Percentiles rank a stretch among this genome's conserved stretches.
Conservation (phyloP, 441 rosid genomes). For the Daphne laureola region DNA sequence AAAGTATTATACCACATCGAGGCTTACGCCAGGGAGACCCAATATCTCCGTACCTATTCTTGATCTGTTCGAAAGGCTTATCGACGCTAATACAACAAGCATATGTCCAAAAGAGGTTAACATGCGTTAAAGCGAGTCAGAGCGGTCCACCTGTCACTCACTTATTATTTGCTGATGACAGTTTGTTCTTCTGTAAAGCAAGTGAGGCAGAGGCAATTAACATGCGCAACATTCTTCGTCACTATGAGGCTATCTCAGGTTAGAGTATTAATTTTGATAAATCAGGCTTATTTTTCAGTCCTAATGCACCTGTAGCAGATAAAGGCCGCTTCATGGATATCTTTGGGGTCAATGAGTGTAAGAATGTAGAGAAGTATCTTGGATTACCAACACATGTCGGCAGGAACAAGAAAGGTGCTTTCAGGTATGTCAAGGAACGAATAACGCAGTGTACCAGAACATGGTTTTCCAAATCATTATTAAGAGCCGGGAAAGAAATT, state of each 20-base stretch:
- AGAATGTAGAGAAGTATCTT: background rate
- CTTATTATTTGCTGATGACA: too few relatives aligned
- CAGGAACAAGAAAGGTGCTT: background rate
- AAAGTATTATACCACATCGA: too few relatives aligned
- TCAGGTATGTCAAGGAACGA: background rate
- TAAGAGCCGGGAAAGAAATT: background rate
- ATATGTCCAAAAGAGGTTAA: too few relatives aligned
- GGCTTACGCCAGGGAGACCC: conserved; percentile 1
- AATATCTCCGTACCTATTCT: background rate
- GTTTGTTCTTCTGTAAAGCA: background rate
- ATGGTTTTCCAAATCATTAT: background rate
- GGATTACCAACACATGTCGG: too few relatives aligned
- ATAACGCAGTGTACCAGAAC: too few relatives aligned
- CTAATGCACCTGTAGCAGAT: too few relatives aligned
- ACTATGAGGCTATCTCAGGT: background rate
- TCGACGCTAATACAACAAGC: background rate
- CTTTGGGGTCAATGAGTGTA: background rate
- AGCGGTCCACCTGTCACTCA: background rate
- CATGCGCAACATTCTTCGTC: background rate
- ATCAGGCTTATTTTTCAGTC: too few relatives aligned
- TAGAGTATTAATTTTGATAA: too few relatives aligned
- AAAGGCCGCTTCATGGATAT: background rate
- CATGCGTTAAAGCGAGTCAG: background rate
- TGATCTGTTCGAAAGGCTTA: background rate
- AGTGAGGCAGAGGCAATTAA: background rate